Evolutionary conservation across 2,329 filamentous ascomycete genomes (phyloP).

Genomic region (Pestalotiopsis fici): DNA sequence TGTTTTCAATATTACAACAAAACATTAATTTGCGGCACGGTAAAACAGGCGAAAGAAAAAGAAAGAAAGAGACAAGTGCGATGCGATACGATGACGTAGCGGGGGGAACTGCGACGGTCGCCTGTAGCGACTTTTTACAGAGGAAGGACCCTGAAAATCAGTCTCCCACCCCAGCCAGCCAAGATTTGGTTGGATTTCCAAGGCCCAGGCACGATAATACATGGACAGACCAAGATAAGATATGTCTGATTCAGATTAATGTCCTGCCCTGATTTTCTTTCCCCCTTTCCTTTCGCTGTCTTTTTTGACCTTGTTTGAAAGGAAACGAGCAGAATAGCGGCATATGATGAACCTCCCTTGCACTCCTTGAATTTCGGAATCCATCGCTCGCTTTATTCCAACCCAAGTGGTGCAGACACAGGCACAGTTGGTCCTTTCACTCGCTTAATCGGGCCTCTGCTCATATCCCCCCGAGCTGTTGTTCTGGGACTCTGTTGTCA

Average conservation of each 20-base stretch:
- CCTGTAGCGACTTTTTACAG: no score
- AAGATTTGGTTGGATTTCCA: background rate
- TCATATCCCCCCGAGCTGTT: background rate
- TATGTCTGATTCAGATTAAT: background rate
- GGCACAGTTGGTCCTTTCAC: background rate
- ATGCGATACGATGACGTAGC: no score
- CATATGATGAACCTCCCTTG: background rate
- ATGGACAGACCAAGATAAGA: background rate
- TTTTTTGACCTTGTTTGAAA: background rate
- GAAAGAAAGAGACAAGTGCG: no score
- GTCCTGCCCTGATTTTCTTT: background rate
- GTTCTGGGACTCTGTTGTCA: no score
- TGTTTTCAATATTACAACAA: no score
- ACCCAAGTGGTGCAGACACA: background rate
- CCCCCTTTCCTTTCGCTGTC: background rate
- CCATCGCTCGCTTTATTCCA: background rate
- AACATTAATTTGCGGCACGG: no score
- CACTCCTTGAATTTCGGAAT: background rate
- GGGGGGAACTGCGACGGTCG: no score
- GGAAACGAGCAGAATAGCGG: background rate
- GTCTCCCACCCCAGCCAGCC: background rate
- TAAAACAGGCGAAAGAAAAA: no score
- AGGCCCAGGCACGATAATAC: background rate
- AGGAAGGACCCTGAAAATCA: slow-evolving; percentile 22
- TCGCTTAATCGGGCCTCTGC: background rate